A percentile compares a stretch with the other conserved stretches of the same genome.
Conservation (phyloP, 2,329 filamentous ascomycete species). For the Fusarium sp. region DNA sequence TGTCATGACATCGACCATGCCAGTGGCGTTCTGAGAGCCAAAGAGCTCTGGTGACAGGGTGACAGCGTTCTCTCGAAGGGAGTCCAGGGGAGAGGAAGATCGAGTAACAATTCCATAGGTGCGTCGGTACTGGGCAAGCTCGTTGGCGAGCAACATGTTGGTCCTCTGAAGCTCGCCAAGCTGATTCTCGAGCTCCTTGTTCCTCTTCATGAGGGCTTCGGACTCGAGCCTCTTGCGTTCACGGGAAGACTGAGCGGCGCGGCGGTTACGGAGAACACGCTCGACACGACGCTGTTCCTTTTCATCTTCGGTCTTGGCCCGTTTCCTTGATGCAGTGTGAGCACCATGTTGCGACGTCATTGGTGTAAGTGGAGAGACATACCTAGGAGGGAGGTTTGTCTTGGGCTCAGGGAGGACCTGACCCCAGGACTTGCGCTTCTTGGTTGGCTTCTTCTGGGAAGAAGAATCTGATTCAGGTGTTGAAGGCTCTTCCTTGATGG, state of each 20-base stretch:
- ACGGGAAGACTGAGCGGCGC: slow-evolving; percentile 94
- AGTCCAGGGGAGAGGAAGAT: slow-evolving; percentile 56
- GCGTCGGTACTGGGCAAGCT: slow-evolving; percentile 62
- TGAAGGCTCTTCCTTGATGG: slow-evolving; percentile 33
- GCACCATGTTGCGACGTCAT: background rate
- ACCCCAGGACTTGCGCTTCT: slow-evolving; percentile 99
- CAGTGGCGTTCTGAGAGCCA: slow-evolving; percentile 55
- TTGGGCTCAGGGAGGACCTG: slow-evolving; percentile 97
- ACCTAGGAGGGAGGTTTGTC: slow-evolving; percentile 93
- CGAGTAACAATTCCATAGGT: slow-evolving; percentile 56
- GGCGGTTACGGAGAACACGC: slow-evolving; percentile 94
- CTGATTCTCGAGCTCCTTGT: slow-evolving; percentile 75
- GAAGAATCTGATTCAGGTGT: slow-evolving; percentile 40
- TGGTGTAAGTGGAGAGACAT: slow-evolving; percentile 46
- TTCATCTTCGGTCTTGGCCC: slow-evolving; percentile 98
- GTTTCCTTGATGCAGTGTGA: slow-evolving; percentile 73
- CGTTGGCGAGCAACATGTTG: slow-evolving; percentile 61
- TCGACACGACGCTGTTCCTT: slow-evolving; percentile 98
- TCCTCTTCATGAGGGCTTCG: slow-evolving; percentile 83
- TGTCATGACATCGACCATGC: slow-evolving; percentile 56
- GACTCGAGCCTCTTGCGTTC: slow-evolving; percentile 92
- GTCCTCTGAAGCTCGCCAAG: slow-evolving; percentile 70
- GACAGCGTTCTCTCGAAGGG: slow-evolving; percentile 59
- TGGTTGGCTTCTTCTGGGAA: slow-evolving; percentile 76
- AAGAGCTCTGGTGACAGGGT: slow-evolving; percentile 72